phyloP scores from a whole-genome alignment of 2,329 filamentous ascomycete genomes.

The Madurella fahalii region DNA sequence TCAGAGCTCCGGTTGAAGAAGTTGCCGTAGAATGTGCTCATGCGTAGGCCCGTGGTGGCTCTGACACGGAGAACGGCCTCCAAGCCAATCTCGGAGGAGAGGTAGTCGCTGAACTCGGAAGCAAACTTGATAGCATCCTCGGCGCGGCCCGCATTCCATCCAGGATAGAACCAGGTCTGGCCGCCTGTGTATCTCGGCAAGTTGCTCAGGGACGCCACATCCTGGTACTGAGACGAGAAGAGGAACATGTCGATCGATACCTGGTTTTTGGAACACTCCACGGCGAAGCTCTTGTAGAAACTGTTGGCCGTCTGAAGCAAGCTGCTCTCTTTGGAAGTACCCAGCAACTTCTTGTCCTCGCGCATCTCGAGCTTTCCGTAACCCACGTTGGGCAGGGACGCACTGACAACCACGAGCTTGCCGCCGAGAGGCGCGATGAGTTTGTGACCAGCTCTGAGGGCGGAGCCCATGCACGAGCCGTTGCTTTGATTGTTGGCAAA shows the following conservation, averaged over 20 bases:
- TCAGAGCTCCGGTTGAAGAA: slow-evolving; percentile 99
- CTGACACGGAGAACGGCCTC: slow-evolving; percentile 94
- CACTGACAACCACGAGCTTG: slow-evolving; percentile 88
- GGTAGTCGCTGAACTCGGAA: slow-evolving; percentile 90
- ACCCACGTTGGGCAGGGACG: slow-evolving; percentile 85
- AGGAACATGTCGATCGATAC: slow-evolving; percentile 98
- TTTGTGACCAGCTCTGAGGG: slow-evolving; percentile 88
- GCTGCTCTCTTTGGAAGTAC: slow-evolving; percentile 84
- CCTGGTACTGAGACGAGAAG: slow-evolving; percentile 93
- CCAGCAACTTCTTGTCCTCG: slow-evolving; percentile 93
- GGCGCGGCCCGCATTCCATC: slow-evolving; percentile 88
- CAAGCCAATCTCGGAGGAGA: slow-evolving; percentile 93
- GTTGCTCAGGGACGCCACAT: slow-evolving; percentile 94
- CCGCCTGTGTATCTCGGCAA: slow-evolving; percentile 93
- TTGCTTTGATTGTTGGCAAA: slow-evolving; percentile 91
- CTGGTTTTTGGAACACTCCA: slow-evolving; percentile 98
- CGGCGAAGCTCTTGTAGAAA: slow-evolving; percentile 98
- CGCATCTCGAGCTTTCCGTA: slow-evolving; percentile 87
- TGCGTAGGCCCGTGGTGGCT: slow-evolving; percentile 88
- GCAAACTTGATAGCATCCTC: slow-evolving; percentile 99
- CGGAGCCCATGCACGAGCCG: slow-evolving; percentile 91
- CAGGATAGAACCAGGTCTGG: slow-evolving; percentile 97
- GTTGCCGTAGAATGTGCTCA: slow-evolving; percentile 98
- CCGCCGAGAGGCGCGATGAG: slow-evolving; percentile 91
- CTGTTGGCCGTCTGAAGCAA: slow-evolving; percentile 89